Base-by-base conservation (phyloP, 495 filamentous ascomycete genomes). In the Hyphodiscus hymeniophilus region DNA sequence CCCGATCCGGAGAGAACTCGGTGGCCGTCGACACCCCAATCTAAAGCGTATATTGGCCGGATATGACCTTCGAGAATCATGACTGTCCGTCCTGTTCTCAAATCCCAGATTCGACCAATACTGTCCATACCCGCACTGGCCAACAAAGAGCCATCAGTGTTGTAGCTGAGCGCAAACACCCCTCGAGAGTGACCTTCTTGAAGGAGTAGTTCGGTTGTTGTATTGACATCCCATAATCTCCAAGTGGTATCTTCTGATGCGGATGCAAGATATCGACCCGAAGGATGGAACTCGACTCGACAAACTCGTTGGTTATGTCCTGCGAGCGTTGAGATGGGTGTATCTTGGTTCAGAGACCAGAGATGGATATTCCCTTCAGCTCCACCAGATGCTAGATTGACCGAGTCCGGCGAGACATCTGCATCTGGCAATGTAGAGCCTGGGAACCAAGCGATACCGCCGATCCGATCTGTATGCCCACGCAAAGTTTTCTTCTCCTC, bases 21-120 rank as follows among this genome's bases (percentile, higher is more conserved):
- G 60, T 94, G 82, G 1, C 89, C 89, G 58, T 99, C 94, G 0
- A 81, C 74, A 40, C 85, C 82, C 92, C 92, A 99, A 60, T 95
- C 90, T 13, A 96, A 66, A 1, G 80, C 89, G 51, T 90, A 89
- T 38, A 99, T 94, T 16, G 94, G 89, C 31, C 89, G 82, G 60
- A 96, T 90, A 56, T 96, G 90, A 2, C 86, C 87, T 55, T 97
- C 89, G 3, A 98, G 73, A 45, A 96, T 85, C 89, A 95, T 97
- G 51, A 96, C 86, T 0, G 89, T 95, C 30, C 92, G 76, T 12
- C 92, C 92, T 0, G 89, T 92, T 17, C 92, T 76, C n/a, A 97
- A 58, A 66, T 99, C 92, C 94, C 94, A 99, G 47, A 99, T 84
- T 3, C 94, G 77, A 1, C 92, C 92, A 38, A 94, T 90, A 49